These are phyloP conservation scores for Coelastrella sp. DNA, from an alignment of 139 green algal species.

Conservation along the genomic window DNA sequence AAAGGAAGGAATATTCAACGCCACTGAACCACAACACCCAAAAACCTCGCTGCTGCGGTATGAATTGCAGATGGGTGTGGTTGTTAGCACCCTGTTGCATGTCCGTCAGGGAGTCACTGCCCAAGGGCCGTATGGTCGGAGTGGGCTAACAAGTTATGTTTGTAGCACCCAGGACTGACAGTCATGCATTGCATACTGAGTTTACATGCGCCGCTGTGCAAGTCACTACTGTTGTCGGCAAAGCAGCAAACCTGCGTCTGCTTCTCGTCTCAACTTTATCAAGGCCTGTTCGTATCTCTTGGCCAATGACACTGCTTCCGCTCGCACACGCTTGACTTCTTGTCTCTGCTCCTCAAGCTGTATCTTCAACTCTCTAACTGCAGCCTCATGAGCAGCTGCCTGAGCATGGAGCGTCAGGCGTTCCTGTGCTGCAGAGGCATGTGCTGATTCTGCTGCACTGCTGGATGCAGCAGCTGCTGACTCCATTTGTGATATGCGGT, in stretches of 20 bases:
- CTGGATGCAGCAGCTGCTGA: not conserved
- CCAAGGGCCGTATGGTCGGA: too few species aligned
- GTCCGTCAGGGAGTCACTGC: too few species aligned
- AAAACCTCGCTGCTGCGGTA: too few species aligned
- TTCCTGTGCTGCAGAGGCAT: not conserved
- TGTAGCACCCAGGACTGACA: too few species aligned
- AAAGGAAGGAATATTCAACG: too few species aligned
- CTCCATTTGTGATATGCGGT: constrained; percentile 25
- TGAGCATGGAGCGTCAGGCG: not conserved
- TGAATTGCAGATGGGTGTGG: too few species aligned
- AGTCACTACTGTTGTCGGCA: not conserved
- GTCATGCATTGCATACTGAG: too few species aligned
- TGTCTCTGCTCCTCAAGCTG: not conserved
- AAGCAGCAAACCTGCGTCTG: constrained; percentile 20
- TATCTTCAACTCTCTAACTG: not conserved
- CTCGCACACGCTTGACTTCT: not conserved
- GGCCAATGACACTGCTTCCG: not conserved
- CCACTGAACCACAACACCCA: too few species aligned
- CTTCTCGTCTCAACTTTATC: constrained; percentile 18
- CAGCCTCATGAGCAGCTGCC: constrained; percentile 11
- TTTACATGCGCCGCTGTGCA: not conserved
- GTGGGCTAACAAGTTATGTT: too few species aligned
- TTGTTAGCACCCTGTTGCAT: too few species aligned
- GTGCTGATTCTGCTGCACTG: constrained; percentile 5
- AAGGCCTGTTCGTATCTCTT: constrained; percentile 44